Base-by-base conservation (phyloP, 208 protist genomes). In the Wallacemonas sp. region DNA sequence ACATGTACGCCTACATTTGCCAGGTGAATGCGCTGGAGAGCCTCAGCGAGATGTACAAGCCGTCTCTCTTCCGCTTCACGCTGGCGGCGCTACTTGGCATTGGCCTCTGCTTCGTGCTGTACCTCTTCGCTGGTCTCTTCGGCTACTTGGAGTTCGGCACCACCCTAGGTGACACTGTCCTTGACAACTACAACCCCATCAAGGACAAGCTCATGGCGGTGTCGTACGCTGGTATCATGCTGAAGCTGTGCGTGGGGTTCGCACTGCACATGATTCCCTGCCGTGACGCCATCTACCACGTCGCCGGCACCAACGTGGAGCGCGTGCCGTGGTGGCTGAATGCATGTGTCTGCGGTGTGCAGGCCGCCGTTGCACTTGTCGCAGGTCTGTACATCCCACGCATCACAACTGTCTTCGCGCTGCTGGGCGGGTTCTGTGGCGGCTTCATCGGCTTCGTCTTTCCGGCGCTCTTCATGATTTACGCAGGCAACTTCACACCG, bases 371-470 rank as follows among this genome's bases (percentile, higher is more conserved):
- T 1, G 75, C 83, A n/a, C 66, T 91, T n/a, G 48, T 89, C 37
- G 38, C 62, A 17, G 83, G 80, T 36, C 76, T 94, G 15, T 83
- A 89, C 34, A 74, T 94, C 26, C 84, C 84, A 3, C 53, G 65
- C 39, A 86, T 94, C 59, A 82, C 66, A 27, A 68, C 76, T 17
- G 80, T 94, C 24, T 91, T 94, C 45, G 77, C 71, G 8, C 76
- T 94, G 1, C 63, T 94, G 8, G 88, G 88, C 6, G 76, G 74
- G 42, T 70, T 92, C 27, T 78, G 70, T 19, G 84, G 82, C 46
- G 83, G 80, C 21, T 85, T 81, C 55, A 79, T 94, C 26, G 83
- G 79, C 22, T 89, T 81, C 68, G 71, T 92, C 33, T 87, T 89
- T 34, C 88, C 88, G 0, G 79, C 88, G 10, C 60, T 87, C 12